Evolutionary conservation across 2,329 filamentous ascomycete genomes (phyloP).

Genomic region (Paraconiothyrium brasiliense): DNA sequence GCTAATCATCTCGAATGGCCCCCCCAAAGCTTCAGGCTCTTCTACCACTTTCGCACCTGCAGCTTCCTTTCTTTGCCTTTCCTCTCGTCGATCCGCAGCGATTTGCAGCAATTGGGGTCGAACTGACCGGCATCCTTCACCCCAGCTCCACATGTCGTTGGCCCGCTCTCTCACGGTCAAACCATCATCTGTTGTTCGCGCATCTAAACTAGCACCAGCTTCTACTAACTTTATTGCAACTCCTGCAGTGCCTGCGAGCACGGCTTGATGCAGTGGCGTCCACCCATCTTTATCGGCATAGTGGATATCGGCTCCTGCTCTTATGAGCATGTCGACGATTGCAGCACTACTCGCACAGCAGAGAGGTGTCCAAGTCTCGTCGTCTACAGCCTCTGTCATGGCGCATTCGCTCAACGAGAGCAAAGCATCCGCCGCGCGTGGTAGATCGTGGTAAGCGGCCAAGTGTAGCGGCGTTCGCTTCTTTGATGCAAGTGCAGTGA

Average conservation of each 20-base stretch:
- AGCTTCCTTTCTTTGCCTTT: background rate
- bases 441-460: constrained; percentile 19
- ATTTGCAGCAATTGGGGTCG: background rate
- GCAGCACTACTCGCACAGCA: constrained; percentile 15
- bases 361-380: constrained; percentile 25
- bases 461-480: constrained; percentile 24
- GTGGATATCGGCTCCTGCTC: constrained; percentile 22
- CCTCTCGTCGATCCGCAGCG: constrained; percentile 8
- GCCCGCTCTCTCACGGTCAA: constrained; percentile 25
- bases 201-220: constrained; percentile 19
- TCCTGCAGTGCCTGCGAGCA: constrained; percentile 11
- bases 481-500: constrained; percentile 12
- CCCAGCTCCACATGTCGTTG: constrained; percentile 17
- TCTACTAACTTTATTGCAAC: constrained; percentile 12
- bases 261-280: constrained; percentile 27
- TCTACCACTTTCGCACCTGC: background rate
- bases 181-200: constrained; percentile 28
- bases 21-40: background rate
- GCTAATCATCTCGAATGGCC: background rate
- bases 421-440: constrained; percentile 1
- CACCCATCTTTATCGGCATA: constrained; percentile 24
- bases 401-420: constrained; percentile 1
- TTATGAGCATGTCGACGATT: constrained; percentile 18
- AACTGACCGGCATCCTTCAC: background rate
- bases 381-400: constrained; percentile 18